Evolutionary conservation across 163 green algal genomes (phyloP).

Genomic region (Chloroidium sp.): DNA sequence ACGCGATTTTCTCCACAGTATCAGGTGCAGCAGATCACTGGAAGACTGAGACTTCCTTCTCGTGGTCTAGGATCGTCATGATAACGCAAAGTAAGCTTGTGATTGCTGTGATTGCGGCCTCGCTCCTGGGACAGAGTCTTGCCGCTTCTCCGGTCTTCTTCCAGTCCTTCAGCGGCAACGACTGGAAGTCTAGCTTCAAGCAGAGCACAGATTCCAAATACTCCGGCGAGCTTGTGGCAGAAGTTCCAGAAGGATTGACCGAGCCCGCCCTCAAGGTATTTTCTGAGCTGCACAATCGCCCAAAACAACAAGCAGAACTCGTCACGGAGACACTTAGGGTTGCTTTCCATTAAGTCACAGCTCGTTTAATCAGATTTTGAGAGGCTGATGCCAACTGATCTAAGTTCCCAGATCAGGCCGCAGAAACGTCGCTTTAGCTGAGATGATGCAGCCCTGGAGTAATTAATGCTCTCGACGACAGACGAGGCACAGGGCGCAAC

Average conservation of each 20-base stretch:
- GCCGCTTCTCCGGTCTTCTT: too few species aligned
- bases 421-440: background rate
- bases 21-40: too few species aligned
- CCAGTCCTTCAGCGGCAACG: too few species aligned
- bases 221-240: conserved; percentile 20
- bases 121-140: too few species aligned
- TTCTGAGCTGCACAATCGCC: background rate
- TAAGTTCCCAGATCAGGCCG: too few species aligned
- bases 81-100: too few species aligned
- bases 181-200: conserved; percentile 21
- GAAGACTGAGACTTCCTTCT: too few species aligned
- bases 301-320: background rate
- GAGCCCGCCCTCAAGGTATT: conserved; percentile 22
- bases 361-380: too few species aligned
- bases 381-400: too few species aligned
- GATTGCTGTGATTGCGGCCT: too few species aligned
- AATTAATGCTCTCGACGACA: background rate
- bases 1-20: too few species aligned
- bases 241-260: conserved; percentile 7
- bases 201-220: conserved; percentile 25
- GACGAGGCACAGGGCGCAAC: background rate
- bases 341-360: background rate
- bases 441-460: background rate
- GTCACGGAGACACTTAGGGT: background rate
- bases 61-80: too few species aligned